Evolutionary conservation across 208 protist species (phyloP), one percentile per base, ranked within the genome.

Genomic region (Lotmaria passim): DNA sequence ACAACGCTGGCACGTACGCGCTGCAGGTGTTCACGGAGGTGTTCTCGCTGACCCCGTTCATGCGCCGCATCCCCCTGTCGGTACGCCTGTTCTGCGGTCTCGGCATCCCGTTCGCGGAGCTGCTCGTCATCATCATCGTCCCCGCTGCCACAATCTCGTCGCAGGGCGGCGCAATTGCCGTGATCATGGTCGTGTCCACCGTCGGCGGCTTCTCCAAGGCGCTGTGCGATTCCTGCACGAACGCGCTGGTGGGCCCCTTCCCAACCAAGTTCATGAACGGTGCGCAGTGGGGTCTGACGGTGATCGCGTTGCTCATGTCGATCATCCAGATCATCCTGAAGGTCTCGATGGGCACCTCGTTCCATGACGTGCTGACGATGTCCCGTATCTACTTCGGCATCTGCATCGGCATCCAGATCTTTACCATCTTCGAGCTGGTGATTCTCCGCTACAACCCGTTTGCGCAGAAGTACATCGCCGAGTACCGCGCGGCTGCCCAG

Each of bases 311-410:
- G 33, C 56, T 90, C 72, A 82, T 89, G 69, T 89, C 83, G 11
- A 41, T 86, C 51, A 62, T 96, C 34, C 86, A 89, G 69, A 71
- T 86, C 59, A 91, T 91, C 48, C 81, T 93, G 52, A 91, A 93
- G 85, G 82, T 71, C 17, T 72, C 83, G 30, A 88, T 93, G 81
- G 62, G 71, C 43, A 72, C 70, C 6, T 64, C 75, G 43, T 89
- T 78, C 66, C 55, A 89, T 4, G 77, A 83, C 39, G 50, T 79
- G 8, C 70, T 87, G n/a, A 83, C 56, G 10, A 81, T 87, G 75
- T 86, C 85, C 8, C 78, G 77, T 59, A 89, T 95, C 47, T 95
- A 93, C 81, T 92, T 93, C 61, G 78, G 81, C 59, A 77, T 95
- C 58, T 83, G 69, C 33, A 83, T 91, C 28, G 78, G 46, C 26